Conservation (phyloP, 1,284 basidiomycete genomes). For the Papiliotrema flavescens region DNA sequence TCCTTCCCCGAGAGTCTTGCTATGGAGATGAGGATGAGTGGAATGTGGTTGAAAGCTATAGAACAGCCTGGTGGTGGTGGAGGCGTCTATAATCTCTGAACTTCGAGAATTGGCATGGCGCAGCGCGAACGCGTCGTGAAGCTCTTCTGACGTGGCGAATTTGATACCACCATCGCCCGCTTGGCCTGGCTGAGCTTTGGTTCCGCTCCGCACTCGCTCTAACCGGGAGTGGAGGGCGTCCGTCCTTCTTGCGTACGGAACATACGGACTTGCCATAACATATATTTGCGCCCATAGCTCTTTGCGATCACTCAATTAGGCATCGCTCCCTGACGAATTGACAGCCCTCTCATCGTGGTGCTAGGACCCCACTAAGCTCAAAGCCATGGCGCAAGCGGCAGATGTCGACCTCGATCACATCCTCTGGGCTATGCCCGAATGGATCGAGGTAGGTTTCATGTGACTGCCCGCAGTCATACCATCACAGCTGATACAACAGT, state of each 20-base stretch:
- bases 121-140: too few relatives aligned
- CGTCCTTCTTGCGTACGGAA: not conserved
- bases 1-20: not conserved
- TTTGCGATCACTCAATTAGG: not conserved
- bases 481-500: not conserved
- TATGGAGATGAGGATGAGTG: not conserved
- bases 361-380: not conserved
- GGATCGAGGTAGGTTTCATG: slow-evolving; percentile 29
- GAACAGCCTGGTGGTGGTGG: too few relatives aligned
- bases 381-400: slow-evolving; percentile 11
- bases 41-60: too few relatives aligned
- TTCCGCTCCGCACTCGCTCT: too few relatives aligned
- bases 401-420: slow-evolving; percentile 44
- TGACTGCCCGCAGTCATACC: not conserved
- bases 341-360: not conserved
- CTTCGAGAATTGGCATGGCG: too few relatives aligned
- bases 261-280: not conserved
- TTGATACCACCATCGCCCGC: too few relatives aligned
- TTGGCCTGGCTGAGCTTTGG: too few relatives aligned
- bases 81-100: too few relatives aligned
- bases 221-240: too few relatives aligned
- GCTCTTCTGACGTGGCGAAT: too few relatives aligned
- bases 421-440: slow-evolving; percentile 46
- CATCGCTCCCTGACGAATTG: too few relatives aligned
- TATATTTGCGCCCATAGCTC: not conserved